Evolutionary conservation across 192 early-diverging fungal species (phyloP).

Genomic region (Coemansia sp.): DNA sequence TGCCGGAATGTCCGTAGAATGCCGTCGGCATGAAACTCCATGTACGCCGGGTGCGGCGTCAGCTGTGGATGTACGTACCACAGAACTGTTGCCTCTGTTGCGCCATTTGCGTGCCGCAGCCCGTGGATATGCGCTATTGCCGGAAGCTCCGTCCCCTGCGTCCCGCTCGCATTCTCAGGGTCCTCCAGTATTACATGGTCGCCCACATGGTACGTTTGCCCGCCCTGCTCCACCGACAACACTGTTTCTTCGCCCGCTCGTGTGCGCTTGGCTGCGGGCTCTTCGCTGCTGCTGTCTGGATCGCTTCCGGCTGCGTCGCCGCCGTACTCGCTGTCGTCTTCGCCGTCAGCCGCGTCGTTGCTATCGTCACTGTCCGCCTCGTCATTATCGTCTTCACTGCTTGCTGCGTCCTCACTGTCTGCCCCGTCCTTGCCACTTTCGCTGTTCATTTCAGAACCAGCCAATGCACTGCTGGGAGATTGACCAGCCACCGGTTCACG

Average conservation of each 20-base stretch:
- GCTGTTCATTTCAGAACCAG: neutral
- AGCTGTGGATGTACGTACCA: slow-evolving; percentile 47
- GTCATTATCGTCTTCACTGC: neutral
- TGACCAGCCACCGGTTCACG: neutral
- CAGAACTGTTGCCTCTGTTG: slow-evolving; percentile 6
- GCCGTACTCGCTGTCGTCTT: neutral
- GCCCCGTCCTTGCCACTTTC: neutral
- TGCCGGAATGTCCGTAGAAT: slow-evolving; percentile 38
- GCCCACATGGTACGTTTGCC: slow-evolving; percentile 30
- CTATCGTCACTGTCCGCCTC: neutral
- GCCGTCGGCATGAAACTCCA: slow-evolving; percentile 42
- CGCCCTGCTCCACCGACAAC: slow-evolving; percentile 25
- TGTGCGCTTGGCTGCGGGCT: slow-evolving; percentile 12
- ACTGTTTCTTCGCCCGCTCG: neutral
- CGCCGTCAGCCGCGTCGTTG: neutral
- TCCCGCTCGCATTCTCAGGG: slow-evolving; percentile 32
- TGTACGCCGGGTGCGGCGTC: slow-evolving; percentile 33
- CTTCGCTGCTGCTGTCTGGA: slow-evolving; percentile 7
- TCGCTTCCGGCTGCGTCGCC: neutral
- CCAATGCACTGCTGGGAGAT: slow-evolving; percentile 4
- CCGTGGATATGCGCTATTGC: slow-evolving; percentile 38
- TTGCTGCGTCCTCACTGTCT: neutral
- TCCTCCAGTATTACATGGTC: slow-evolving; percentile 47
- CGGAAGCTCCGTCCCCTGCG: slow-evolving; percentile 17
- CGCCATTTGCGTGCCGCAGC: slow-evolving; percentile 16